Conservation (phyloP, 164 flowering plant genomes). For the Saururus chinensis region DNA sequence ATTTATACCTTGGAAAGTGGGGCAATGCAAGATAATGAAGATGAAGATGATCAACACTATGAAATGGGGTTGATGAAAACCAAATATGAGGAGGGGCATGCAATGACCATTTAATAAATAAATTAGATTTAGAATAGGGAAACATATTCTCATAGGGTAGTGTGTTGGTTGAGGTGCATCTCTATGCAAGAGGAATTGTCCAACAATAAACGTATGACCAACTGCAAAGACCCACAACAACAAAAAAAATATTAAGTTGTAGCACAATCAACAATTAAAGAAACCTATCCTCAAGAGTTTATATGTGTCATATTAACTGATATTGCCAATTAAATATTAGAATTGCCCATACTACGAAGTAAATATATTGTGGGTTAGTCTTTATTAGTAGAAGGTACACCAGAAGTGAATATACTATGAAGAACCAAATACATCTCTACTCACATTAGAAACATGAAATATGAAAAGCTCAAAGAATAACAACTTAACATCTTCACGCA, state of each 20-base stretch:
- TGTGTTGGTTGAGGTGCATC: slow-evolving; percentile 1
- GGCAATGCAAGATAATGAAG: slow-evolving; percentile 1
- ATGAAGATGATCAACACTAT: slow-evolving; percentile 83
- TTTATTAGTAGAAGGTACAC: too few relatives aligned
- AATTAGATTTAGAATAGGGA: too few relatives aligned
- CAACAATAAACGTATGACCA: neutral
- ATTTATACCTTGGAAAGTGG: slow-evolving; percentile 25
- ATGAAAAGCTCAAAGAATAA: too few relatives aligned
- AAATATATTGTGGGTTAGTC: neutral
- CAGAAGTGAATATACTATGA: too few relatives aligned
- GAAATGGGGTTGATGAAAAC: slow-evolving; percentile 90
- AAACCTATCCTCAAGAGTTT: neutral
- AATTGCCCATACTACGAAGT: slow-evolving; percentile 39
- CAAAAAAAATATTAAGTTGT: neutral
- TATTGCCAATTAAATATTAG: neutral
- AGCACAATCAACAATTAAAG: neutral
- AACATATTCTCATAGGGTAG: neutral
- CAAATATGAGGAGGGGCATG: slow-evolving; percentile 12
- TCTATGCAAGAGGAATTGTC: neutral
- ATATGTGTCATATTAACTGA: neutral
- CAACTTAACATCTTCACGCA: too few relatives aligned
- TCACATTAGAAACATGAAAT: too few relatives aligned
- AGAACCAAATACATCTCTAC: too few relatives aligned
- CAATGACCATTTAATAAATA: neutral
- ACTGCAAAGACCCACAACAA: neutral